Base-by-base conservation (phyloP, 306 rosid genomes). In the Glycine latifolia region DNA sequence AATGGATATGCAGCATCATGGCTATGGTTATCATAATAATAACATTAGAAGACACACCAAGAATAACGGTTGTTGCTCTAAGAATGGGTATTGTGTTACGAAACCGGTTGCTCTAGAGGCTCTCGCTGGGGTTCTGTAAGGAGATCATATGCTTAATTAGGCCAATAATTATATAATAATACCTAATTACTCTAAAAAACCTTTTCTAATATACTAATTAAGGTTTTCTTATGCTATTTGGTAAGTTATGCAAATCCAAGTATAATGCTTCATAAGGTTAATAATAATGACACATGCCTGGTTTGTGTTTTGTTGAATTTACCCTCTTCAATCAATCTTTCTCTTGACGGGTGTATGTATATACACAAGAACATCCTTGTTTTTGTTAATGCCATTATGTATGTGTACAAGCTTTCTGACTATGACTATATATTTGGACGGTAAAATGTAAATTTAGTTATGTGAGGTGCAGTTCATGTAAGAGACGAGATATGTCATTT, bases 11-110 rank as follows among this genome's bases (percentile, higher is more conserved):
- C 84, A 82, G 13, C 8, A 47, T 47, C 52, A 47, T 12, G 26
- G 56, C 26, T 61, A 82, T 75, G 48, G 56, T 37, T 61, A 82
- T 75, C 6, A 39, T 39, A 2, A 47, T 47, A 47, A 9, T 71
- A 84, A 77, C 26, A 66, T 77, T 13, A 84, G 75, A 75, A 84
- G 84, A 75, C 56, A 15, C 54, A 69, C 62, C 69, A 86, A 67
- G 71, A 11, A 41, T 39, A 37, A 37, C 0, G 82, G 77, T 67
- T 79, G 76, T 62, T 82, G 85, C 83, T 82, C 90, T 46, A 82
- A 75, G 17, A 82, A 82, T 78, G 89, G 82, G 14, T 78, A 87
- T 69, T 80, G 84, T 80, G 31, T 89, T n/a, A 71, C 87, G 86
- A 89, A 89, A 62, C 90, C 89, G 11, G 78, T 87, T 78, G 37